Percentiles rank a stretch among this genome's conserved stretches.
These are phyloP conservation scores for Dictyostelium brefeldianum DNA, from an alignment of 78 protist genomes.

Conservation along the genomic window DNA sequence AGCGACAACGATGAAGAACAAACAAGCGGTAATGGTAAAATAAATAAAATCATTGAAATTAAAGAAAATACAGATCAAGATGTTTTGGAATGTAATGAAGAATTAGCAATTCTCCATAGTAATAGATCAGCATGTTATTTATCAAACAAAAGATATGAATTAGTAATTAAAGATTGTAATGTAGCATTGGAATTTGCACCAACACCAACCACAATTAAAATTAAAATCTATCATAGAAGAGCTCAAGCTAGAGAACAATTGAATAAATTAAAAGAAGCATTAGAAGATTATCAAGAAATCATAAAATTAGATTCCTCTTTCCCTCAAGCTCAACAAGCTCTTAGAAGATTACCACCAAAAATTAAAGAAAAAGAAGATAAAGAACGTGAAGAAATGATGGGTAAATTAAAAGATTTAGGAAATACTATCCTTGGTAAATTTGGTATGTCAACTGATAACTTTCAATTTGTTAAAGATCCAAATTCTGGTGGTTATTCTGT, in stretches of 20 bases:
- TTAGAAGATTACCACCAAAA: constrained; percentile 49
- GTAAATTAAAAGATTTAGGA: constrained; percentile 95
- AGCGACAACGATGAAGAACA: neutral
- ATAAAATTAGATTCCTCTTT: constrained; percentile 6
- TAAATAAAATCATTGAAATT: constrained; percentile 70
- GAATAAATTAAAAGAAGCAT: constrained; percentile 45
- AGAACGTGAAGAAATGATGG: constrained; percentile 87
- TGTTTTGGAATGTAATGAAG: constrained; percentile 38
- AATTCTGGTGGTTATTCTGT: constrained; percentile 89
- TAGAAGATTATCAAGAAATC: constrained; percentile 47
- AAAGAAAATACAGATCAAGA: constrained; percentile 45
- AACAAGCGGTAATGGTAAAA: neutral
- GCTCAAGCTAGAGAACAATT: constrained; percentile 76
- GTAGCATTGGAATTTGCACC: constrained; percentile 52
- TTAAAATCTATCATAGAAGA: constrained; percentile 48
- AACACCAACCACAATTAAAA: neutral
- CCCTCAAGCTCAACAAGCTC: constrained; percentile 30
- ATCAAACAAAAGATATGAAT: constrained; percentile 23
- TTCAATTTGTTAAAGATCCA: constrained; percentile 93
- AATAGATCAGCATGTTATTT: constrained; percentile 71
- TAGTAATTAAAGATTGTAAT: constrained; percentile 47
- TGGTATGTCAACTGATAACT: constrained; percentile 94
- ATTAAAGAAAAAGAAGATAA: constrained; percentile 59
- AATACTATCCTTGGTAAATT: constrained; percentile 92
- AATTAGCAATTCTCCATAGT: constrained; percentile 46